Evolutionary conservation across 2,329 filamentous ascomycete species (phyloP).

Genomic region (Colletotrichum tropicale): DNA sequence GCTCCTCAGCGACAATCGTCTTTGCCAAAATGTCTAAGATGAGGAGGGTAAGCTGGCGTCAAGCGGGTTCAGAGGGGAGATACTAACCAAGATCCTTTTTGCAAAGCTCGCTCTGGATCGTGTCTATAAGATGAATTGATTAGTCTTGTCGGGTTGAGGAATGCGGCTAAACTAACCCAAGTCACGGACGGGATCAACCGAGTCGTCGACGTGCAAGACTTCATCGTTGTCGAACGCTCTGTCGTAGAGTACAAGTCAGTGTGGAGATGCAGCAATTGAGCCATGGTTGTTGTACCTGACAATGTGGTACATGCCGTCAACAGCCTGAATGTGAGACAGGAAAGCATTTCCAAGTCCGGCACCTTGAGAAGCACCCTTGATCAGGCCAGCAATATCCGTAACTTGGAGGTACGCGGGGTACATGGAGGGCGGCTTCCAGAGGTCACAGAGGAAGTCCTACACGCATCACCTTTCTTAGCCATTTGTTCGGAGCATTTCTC

Average conservation of each 20-base stretch:
- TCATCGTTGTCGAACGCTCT: conserved; percentile 49
- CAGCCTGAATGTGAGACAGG: conserved; percentile 49
- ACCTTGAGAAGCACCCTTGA: conserved; percentile 48
- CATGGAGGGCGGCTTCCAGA: conserved; percentile 50
- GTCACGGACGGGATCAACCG: conserved; percentile 48
- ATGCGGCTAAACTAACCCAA: conserved; percentile 33
- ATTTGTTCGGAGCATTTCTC: not conserved
- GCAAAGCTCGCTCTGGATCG: conserved; percentile 42
- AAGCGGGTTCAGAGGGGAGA: not conserved
- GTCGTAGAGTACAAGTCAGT: conserved; percentile 21
- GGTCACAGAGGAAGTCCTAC: conserved; percentile 47
- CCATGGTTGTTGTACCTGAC: conserved; percentile 34
- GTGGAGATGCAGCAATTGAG: not conserved
- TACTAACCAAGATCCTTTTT: conserved; percentile 41
- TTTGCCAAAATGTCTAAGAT: conserved; percentile 40
- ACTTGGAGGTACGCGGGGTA: conserved; percentile 49
- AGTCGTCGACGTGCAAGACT: conserved; percentile 50
- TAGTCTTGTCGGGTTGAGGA: not conserved
- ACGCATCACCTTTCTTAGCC: not conserved
- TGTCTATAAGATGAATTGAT: conserved; percentile 27
- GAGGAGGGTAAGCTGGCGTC: not conserved
- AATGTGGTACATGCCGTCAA: conserved; percentile 50
- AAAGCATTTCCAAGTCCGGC: conserved; percentile 50
- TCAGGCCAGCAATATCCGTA: conserved; percentile 49
- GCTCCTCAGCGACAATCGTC: conserved; percentile 42